Percentiles rank a stretch among this genome's conserved stretches.
phyloP scores from a whole-genome alignment of 352 stramenopile genomes.

The Pythium brachiatum region DNA sequence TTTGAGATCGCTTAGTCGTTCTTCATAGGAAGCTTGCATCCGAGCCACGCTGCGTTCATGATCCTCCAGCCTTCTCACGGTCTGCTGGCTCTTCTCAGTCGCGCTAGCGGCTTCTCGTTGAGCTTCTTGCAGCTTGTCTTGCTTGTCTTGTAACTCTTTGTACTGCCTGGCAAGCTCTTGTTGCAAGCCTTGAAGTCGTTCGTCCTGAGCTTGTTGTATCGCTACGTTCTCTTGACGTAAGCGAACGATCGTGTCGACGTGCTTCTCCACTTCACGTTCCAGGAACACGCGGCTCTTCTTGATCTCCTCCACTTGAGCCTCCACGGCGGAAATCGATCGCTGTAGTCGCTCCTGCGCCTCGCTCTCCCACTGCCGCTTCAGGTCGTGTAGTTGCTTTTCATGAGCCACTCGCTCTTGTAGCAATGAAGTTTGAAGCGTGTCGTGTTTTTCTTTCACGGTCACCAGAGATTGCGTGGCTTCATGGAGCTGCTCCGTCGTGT shows the following conservation, averaged over 20 bases:
- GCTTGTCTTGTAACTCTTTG: constrained; percentile 43
- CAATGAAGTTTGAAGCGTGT: constrained; percentile 42
- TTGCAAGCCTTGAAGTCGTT: constrained; percentile 30
- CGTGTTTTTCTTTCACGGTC: constrained; percentile 42
- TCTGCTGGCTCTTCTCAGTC: constrained; percentile 43
- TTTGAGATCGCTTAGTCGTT: constrained; percentile 32
- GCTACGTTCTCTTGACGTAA: constrained; percentile 58
- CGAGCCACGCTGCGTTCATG: constrained; percentile 33
- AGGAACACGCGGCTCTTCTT: constrained; percentile 56
- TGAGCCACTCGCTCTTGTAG: constrained; percentile 53
- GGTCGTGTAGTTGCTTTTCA: constrained; percentile 45
- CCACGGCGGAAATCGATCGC: constrained; percentile 46
- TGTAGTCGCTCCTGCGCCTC: constrained; percentile 57
- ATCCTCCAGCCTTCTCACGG: constrained; percentile 41
- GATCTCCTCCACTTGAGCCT: constrained; percentile 64
- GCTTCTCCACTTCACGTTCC: constrained; percentile 64
- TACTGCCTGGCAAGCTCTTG: constrained; percentile 38
- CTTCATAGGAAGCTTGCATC: constrained; percentile 45
- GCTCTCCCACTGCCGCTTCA: constrained; percentile 53
- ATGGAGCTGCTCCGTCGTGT: constrained; percentile 37
- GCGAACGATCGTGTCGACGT: constrained; percentile 45
- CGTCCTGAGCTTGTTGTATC: constrained; percentile 44
- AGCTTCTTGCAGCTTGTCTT: constrained; percentile 29
- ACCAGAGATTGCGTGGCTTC: constrained; percentile 27
- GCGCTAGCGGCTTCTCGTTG: constrained; percentile 35